Evolutionary conservation across 768 basidiomycete species (phyloP).

Genomic region (Tricholoma bakamatsutake): DNA sequence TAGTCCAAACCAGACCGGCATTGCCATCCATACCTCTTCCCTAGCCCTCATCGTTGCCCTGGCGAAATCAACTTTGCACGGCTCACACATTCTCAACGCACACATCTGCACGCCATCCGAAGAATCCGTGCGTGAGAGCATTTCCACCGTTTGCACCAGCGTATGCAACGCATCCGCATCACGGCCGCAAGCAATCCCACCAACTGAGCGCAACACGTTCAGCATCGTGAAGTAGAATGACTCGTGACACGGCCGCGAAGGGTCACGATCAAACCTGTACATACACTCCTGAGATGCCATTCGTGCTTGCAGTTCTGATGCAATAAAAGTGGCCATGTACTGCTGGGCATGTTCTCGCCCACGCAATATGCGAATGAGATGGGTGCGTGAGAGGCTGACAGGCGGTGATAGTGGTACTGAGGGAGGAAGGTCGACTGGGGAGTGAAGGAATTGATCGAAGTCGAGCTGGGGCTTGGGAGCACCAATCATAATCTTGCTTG

Average conservation of each 20-base stretch:
- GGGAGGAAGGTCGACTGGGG: constrained; percentile 16
- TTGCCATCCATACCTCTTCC: constrained; percentile 53
- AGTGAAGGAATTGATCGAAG: constrained; percentile 20
- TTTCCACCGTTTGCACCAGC: constrained; percentile 60
- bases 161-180: constrained; percentile 73
- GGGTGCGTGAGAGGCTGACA: constrained; percentile 4
- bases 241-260: constrained; percentile 46
- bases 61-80: constrained; percentile 45
- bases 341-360: constrained; percentile 65
- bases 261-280: constrained; percentile 29
- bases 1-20: constrained; percentile 64
- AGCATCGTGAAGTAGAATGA: constrained; percentile 75
- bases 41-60: constrained; percentile 32
- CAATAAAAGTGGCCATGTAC: constrained; percentile 57
- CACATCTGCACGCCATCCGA: constrained; percentile 52
- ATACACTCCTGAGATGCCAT: constrained; percentile 43
- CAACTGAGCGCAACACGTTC: constrained; percentile 63
- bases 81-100: constrained; percentile 48
- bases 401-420: constrained; percentile 8
- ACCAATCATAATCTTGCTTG: constrained; percentile 60
- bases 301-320: constrained; percentile 45
- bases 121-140: constrained; percentile 68
- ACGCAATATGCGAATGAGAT: constrained; percentile 39
- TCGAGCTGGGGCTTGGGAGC: constrained; percentile 29
- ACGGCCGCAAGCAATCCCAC: constrained; percentile 65